Evolutionary conservation across 805 yeast genomes (phyloP).

Genomic region (Saccharomyces mikatae): DNA sequence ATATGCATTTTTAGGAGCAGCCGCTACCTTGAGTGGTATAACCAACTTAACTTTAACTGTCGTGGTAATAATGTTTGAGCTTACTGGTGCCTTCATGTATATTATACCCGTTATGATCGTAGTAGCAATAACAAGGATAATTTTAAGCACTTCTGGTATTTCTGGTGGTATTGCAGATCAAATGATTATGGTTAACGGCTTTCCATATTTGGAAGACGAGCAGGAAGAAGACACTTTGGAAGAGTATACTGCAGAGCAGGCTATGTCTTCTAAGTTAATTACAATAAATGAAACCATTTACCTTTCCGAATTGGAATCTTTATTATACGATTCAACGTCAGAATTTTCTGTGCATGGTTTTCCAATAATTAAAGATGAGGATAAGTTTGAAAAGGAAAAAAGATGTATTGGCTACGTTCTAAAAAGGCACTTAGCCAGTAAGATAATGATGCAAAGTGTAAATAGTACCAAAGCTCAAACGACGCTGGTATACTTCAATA

Average conservation of each 20-base stretch:
- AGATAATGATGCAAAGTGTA: constrained; percentile 11
- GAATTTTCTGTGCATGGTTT: constrained; percentile 37
- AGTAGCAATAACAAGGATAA: constrained; percentile 75
- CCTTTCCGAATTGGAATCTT: constrained; percentile 19
- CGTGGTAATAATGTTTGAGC: constrained; percentile 89
- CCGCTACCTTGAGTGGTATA: constrained; percentile 88
- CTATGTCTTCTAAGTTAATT: constrained; percentile 47
- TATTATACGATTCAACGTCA: constrained; percentile 20
- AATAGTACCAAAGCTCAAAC: constrained; percentile 25
- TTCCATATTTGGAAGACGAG: constrained; percentile 65
- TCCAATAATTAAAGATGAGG: constrained; percentile 43
- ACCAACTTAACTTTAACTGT: constrained; percentile 89
- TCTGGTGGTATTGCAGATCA: constrained; percentile 89
- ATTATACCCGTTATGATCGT: constrained; percentile 95
- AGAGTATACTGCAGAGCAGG: constrained; percentile 39
- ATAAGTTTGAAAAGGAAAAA: constrained; percentile 31
- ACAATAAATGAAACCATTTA: constrained; percentile 20
- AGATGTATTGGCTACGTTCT: constrained; percentile 32
- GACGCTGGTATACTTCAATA: constrained; percentile 7
- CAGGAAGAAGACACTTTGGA: constrained; percentile 56
- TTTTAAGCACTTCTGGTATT: constrained; percentile 68
- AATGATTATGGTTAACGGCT: constrained; percentile 81
- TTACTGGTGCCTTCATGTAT: constrained; percentile 89
- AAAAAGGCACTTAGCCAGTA: constrained; percentile 20
- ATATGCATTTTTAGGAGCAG: constrained; percentile 93